A percentile compares a stretch with the other conserved stretches of the same genome.
These are phyloP conservation scores for Ceratobasidium sp. DNA, from an alignment of 1,284 basidiomycete genomes.

Conservation along the genomic window DNA sequence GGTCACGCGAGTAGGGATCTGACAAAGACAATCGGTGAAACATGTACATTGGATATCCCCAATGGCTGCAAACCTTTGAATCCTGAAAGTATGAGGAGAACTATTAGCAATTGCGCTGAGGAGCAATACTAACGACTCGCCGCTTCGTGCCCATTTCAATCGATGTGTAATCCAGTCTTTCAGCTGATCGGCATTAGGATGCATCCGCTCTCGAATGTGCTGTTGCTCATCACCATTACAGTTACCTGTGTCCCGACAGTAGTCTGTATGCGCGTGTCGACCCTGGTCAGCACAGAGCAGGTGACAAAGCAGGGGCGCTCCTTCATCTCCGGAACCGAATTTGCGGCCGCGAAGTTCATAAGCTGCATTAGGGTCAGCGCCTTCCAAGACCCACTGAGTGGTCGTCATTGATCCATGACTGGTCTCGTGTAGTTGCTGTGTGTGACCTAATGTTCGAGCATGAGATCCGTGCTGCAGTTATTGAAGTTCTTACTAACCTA, in stretches of 20 bases:
- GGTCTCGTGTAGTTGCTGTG: slow-evolving; percentile 73
- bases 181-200: slow-evolving; percentile 62
- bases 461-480: background rate
- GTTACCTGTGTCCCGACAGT: slow-evolving; percentile 63
- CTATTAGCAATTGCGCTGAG: background rate
- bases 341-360: slow-evolving; percentile 69
- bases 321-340: slow-evolving; percentile 70
- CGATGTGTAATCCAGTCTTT: slow-evolving; percentile 71
- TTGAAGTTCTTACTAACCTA: slow-evolving; percentile 60
- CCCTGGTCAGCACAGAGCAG: slow-evolving; percentile 70
- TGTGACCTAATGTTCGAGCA: slow-evolving; percentile 62
- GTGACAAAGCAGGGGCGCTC: slow-evolving; percentile 75
- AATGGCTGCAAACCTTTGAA: slow-evolving; percentile 43
- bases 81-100: slow-evolving; percentile 18
- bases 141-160: slow-evolving; percentile 67
- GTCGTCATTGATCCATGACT: slow-evolving; percentile 74
- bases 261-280: slow-evolving; percentile 70
- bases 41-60: background rate
- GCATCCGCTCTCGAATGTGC: slow-evolving; percentile 64
- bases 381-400: slow-evolving; percentile 70
- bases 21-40: slow-evolving; percentile 7
- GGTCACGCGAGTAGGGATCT: slow-evolving; percentile 72
- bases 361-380: slow-evolving; percentile 63
- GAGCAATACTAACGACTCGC: slow-evolving; percentile 20
- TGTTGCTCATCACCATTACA: slow-evolving; percentile 64